These are phyloP conservation scores for Clonostachys sp. DNA, from an alignment of 2,329 filamentous ascomycete genomes.

Conservation along the genomic window DNA sequence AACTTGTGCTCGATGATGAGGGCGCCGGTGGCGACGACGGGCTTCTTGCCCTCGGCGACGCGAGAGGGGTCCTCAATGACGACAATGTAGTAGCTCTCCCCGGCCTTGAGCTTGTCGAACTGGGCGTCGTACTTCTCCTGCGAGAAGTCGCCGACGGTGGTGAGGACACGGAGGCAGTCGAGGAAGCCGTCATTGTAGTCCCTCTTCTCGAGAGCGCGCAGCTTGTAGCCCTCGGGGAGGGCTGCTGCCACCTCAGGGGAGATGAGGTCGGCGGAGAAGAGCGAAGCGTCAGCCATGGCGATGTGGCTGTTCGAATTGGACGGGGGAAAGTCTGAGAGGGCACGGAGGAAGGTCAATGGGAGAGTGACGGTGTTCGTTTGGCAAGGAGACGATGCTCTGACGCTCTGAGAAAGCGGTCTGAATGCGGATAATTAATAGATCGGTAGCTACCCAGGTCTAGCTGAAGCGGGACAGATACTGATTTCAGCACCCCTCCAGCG, in stretches of 20 bases:
- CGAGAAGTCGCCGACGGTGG: conserved; percentile 83
- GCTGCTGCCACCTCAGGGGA: conserved; percentile 66
- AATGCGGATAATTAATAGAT: too few species aligned
- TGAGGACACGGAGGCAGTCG: conserved; percentile 85
- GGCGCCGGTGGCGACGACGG: conserved; percentile 85
- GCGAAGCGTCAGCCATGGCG: conserved; percentile 18
- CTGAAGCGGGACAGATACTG: too few species aligned
- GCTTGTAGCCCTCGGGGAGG: conserved; percentile 76
- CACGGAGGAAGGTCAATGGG: too few species aligned
- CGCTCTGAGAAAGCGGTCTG: too few species aligned
- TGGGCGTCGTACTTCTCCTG: conserved; percentile 71
- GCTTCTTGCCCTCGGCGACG: conserved; percentile 29
- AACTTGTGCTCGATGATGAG: conserved; percentile 93
- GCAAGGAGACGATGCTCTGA: too few species aligned
- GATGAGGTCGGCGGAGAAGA: conserved; percentile 76
- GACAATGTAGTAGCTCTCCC: conserved; percentile 79
- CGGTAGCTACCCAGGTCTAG: too few species aligned
- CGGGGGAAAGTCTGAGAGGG: too few species aligned
- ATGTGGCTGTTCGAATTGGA: background rate
- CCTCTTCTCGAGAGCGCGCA: conserved; percentile 72
- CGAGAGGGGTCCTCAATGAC: conserved; percentile 71
- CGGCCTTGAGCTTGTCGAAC: conserved; percentile 74
- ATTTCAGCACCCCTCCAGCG: too few species aligned
- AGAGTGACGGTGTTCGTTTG: too few species aligned
- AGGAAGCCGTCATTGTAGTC: conserved; percentile 84